Conservation (phyloP, 2,329 filamentous ascomycete genomes). For the Pseudogymnoascus destructans region DNA sequence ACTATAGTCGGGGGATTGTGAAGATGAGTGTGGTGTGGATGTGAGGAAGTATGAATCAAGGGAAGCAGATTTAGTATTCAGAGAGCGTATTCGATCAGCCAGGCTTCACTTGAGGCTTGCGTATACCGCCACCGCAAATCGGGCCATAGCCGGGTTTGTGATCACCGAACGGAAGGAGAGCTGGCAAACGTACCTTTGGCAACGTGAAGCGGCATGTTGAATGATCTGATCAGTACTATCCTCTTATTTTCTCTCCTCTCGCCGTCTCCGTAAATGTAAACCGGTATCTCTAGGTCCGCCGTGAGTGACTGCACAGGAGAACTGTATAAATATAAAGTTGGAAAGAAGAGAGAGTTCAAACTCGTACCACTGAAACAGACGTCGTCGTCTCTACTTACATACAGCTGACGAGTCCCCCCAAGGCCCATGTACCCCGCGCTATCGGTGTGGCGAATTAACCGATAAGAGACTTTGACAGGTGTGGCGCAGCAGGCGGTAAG, state of each 20-base stretch:
- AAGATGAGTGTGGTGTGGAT: slow-evolving; percentile 2
- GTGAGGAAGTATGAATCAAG: slow-evolving; percentile 9
- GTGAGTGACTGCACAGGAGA: not conserved
- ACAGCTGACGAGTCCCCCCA: slow-evolving; percentile 4
- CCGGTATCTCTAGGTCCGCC: not conserved
- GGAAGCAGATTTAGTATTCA: not conserved
- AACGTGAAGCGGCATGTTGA: slow-evolving; percentile 8
- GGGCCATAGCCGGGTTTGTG: not conserved
- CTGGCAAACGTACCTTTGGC: slow-evolving; percentile 9
- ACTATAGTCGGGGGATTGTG: not conserved
- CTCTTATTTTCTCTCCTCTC: not conserved
- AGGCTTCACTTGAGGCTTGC: not conserved
- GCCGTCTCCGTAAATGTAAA: not conserved
- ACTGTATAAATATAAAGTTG: not conserved
- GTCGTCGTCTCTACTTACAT: slow-evolving; percentile 2
- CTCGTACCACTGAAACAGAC: not conserved
- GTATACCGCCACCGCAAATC: not conserved
- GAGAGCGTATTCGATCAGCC: not conserved
- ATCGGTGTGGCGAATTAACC: slow-evolving; percentile 6
- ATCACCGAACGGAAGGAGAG: not conserved
- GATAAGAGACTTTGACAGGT: slow-evolving; percentile 9
- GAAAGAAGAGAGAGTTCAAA: not conserved
- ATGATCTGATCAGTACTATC: not conserved
- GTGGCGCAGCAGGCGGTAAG: slow-evolving; percentile 8
- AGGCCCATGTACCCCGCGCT: not conserved